phyloP scores from a whole-genome alignment of 1,139 yeast genomes.

The Saccharomyces pastorianus region DNA sequence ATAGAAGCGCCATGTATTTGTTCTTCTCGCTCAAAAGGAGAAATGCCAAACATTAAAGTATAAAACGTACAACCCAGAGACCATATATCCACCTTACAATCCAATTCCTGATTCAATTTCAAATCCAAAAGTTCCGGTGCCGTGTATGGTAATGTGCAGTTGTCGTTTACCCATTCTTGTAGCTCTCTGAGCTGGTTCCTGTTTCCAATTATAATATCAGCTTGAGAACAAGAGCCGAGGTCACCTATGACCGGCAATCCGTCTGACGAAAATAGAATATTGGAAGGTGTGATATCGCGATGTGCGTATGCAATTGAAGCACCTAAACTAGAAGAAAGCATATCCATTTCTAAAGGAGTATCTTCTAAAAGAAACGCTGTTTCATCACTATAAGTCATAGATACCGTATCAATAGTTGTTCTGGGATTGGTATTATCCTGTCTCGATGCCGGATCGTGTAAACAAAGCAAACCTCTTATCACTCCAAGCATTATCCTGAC shows the following conservation, averaged over 20 bases:
- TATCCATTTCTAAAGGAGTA: constrained; percentile 23
- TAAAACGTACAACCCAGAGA: constrained; percentile 79
- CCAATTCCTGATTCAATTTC: constrained; percentile 51
- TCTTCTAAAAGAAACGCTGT: constrained; percentile 18
- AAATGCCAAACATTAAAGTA: constrained; percentile 64
- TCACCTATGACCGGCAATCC: constrained; percentile 78
- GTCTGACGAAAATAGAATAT: constrained; percentile 67
- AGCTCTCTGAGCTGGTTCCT: constrained; percentile 67
- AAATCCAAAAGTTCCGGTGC: constrained; percentile 88
- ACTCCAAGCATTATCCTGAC: constrained; percentile 56
- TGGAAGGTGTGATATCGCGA: constrained; percentile 82
- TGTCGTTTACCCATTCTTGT: constrained; percentile 77
- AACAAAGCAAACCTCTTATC: constrained; percentile 63
- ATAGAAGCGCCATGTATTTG: constrained; percentile 75
- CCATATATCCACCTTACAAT: constrained; percentile 83
- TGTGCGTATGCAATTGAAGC: constrained; percentile 60
- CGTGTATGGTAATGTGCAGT: constrained; percentile 78
- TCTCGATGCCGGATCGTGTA: constrained; percentile 43
- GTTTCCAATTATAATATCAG: constrained; percentile 45
- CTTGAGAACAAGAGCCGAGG: constrained; percentile 69
- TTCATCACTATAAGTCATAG: constrained; percentile 20
- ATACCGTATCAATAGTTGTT: constrained; percentile 16
- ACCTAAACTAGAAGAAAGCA: constrained; percentile 7
- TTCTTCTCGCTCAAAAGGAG: constrained; percentile 85
- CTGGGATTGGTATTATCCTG: constrained; percentile 12